Evolutionary conservation across 306 rosid species (phyloP), one percentile per base, ranked within the genome.

Genomic region (Trifolium repens): DNA sequence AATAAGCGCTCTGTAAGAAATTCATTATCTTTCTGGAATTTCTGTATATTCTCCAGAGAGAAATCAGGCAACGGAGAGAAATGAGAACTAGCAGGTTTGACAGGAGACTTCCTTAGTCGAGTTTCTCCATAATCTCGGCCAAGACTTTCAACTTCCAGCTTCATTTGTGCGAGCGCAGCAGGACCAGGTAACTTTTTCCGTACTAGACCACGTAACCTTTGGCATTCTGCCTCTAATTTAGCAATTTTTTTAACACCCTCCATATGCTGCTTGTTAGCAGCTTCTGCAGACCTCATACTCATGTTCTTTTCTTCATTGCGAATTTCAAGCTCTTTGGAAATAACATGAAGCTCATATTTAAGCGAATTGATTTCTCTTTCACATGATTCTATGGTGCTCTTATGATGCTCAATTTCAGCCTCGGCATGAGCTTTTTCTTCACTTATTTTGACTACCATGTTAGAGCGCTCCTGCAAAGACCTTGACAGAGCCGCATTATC

Each of bases 111-210:
- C 88, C 89, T 87, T 12, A 88, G 73, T 73, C 98, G 85, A 76
- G 82, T 75, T 15, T 96, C 99, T 40, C 97, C 98, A 69, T 87
- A 89, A 73, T 94, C 99, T 63, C 93, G 83, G 72, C 99, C 99
- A 73, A 96, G 91, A 87, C 64, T 96, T 74, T 96, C 98, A 79
- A 96, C 99, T 85, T 96, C 99, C 40, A 90, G 82, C 91, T 92
- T 96, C 99, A 96, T 96, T 77, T 96, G 99, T 9, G 99, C 99
- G 62, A 96, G 91, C 34, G 99, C 99, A 75, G 99, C 99, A 64
- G 99, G 98, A 83, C 99, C 99, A 37, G 99, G 99, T 77, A 96
- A 72, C 89, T 90, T 96, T 79, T 96, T 96, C 76, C 99, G 82
- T 78, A 96, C 99, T 69, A 96, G 89, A 75, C 97, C 99, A 5